Evolutionary conservation across 1,284 basidiomycete genomes (phyloP), one percentile per base, ranked within the genome.

Genomic region (Xerocomus minutiporus): DNA sequence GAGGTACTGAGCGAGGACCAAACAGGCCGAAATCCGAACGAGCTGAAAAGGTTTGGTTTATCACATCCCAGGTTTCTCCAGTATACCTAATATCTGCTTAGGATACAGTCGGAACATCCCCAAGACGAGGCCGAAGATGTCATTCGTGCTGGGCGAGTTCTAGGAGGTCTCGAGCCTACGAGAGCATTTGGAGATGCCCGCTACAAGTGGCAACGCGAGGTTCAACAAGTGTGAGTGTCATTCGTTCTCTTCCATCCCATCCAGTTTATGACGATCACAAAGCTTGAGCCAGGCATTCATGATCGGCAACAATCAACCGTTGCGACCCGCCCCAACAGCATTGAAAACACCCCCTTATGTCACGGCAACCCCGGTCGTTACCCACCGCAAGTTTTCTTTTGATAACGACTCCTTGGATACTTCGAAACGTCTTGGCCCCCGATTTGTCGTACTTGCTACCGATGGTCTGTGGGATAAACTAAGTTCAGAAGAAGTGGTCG

Each of bases 391-490:
- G 66, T 79, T 86, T 60, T 71, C 75, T 20, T 77, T 82, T 60
- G 57, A 59, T 58, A 57, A 62, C 59, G 29, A 48, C 54, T 29
- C 55, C 57, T 48, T 58, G 47, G 28, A 59, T 56, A 9, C 53
- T 41, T 45, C 59, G n/a, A 61, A 58, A 40, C 52, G 43, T 20
- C 53, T 57, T 34, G 62, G 80, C 12, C 67, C 82, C 26, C 81
- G 81, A 48, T 94, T 95, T 67, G 66, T 97, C 52, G 86, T 97
- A 40, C 81, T 97, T 58, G 94, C 93, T 1, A 96, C 93, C 0
- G 94, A 97, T 64, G 95, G 95, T 13, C 78, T 98, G 48, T 98
- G 95, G 93, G 97, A 99, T 71, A 79, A 90, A 60, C 79, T 99
- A 51, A 88, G 89, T 56, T 97, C 94, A n/a, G 87, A 94, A 66